A percentile compares a stretch with the other conserved stretches of the same genome.
phyloP scores from a whole-genome alignment of 2,329 filamentous ascomycete species.

The Macrophomina phaseolina region DNA sequence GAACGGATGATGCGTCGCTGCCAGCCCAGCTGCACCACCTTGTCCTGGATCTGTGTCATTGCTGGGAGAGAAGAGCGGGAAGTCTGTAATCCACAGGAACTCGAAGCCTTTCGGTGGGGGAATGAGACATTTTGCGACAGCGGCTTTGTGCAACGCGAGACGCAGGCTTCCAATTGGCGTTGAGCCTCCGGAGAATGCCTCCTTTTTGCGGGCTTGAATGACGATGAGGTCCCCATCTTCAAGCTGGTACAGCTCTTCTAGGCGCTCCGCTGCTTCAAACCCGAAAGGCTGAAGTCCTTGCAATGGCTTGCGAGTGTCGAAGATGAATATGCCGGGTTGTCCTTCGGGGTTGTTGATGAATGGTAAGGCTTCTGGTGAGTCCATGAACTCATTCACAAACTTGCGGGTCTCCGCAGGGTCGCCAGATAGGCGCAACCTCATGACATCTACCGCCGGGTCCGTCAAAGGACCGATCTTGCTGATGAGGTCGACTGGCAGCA shows the following conservation, averaged over 20 bases:
- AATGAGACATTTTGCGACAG: constrained; percentile 68
- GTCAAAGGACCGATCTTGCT: constrained; percentile 74
- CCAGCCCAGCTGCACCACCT: constrained; percentile 78
- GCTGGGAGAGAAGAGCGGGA: constrained; percentile 85
- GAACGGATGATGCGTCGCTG: constrained; percentile 93
- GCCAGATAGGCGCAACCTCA: constrained; percentile 67
- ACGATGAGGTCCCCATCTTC: constrained; percentile 80
- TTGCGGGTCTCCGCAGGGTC: constrained; percentile 60
- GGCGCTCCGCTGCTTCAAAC: constrained; percentile 68
- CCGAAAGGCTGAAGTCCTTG: constrained; percentile 79
- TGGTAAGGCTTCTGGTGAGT: constrained; percentile 62
- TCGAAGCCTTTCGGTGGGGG: constrained; percentile 59
- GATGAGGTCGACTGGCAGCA: constrained; percentile 68
- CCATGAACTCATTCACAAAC: constrained; percentile 74
- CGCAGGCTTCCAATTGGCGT: constrained; percentile 75
- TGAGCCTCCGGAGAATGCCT: constrained; percentile 73
- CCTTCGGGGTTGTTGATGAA: constrained; percentile 75
- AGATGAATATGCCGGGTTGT: constrained; percentile 79
- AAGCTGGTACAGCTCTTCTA: constrained; percentile 59
- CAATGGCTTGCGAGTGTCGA: constrained; percentile 75
- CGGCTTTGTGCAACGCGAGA: constrained; percentile 70
- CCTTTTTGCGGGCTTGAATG: constrained; percentile 75
- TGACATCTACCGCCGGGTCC: constrained; percentile 75
- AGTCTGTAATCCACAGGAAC: constrained; percentile 87
- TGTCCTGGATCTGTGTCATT: constrained; percentile 74